phyloP scores from a whole-genome alignment of 2,329 filamentous ascomycete species.

The Fusarium torreyae region DNA sequence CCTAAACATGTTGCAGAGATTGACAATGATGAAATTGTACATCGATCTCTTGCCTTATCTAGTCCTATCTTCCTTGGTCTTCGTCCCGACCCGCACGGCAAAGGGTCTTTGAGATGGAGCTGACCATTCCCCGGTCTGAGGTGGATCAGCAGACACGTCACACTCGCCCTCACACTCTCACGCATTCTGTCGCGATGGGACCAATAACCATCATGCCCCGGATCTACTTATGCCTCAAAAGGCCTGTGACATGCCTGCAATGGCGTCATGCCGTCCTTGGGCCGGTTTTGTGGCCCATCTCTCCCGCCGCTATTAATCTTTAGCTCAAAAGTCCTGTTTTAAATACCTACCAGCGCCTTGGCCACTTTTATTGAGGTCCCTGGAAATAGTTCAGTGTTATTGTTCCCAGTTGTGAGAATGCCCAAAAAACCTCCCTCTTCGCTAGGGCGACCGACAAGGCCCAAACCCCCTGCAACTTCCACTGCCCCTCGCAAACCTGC shows the following conservation, averaged over 20 bases:
- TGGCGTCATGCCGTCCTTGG: constrained; percentile 44
- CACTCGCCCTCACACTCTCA: constrained; percentile 8
- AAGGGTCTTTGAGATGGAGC: constrained; percentile 7
- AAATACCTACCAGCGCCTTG: constrained; percentile 16
- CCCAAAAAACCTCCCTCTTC: constrained; percentile 34
- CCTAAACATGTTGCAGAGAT: not conserved
- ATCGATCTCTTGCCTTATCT: constrained; percentile 2
- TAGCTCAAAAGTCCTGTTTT: constrained; percentile 2
- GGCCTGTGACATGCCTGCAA: constrained; percentile 34
- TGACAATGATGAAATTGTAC: constrained; percentile 31
- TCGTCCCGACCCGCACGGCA: constrained; percentile 23
- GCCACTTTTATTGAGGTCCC: not conserved
- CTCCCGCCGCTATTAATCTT: constrained; percentile 7
- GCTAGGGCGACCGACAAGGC: constrained; percentile 31
- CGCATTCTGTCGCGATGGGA: constrained; percentile 18
- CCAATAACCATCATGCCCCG: constrained; percentile 37
- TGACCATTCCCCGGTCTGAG: constrained; percentile 20
- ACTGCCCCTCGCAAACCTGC: constrained; percentile 30
- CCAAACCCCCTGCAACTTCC: constrained; percentile 31
- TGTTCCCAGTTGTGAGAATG: constrained; percentile 18
- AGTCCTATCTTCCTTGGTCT: constrained; percentile 14
- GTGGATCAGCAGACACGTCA: constrained; percentile 51
- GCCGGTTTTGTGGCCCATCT: constrained; percentile 13
- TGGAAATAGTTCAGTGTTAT: not conserved
- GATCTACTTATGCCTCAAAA: constrained; percentile 27